A percentile compares a stretch with the other conserved stretches of the same genome.
Conservation (phyloP, 768 basidiomycete species). For the Galerina marginata region DNA sequence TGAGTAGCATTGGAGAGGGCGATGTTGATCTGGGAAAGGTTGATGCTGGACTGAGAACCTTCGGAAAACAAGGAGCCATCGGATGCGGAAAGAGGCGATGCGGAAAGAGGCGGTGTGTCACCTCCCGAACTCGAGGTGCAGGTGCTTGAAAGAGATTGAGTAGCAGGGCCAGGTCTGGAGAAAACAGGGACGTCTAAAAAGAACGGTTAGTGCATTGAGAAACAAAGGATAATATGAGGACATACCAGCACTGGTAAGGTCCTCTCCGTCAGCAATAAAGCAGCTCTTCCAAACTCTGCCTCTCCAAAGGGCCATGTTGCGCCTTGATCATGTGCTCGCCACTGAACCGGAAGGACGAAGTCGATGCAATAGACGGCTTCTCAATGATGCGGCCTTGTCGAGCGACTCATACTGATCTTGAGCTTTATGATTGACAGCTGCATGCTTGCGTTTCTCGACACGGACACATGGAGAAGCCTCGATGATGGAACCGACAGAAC, state of each 20-base stretch:
- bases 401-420: slow-evolving; percentile 43
- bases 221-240: slow-evolving; percentile 8
- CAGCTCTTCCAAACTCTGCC: slow-evolving; percentile 72
- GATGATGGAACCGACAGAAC: slow-evolving; percentile 68
- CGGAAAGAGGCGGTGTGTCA: slow-evolving; percentile 76
- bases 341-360: slow-evolving; percentile 66
- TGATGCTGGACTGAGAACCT: slow-evolving; percentile 80
- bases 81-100: no score
- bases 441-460: slow-evolving; percentile 66
- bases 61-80: slow-evolving; percentile 74
- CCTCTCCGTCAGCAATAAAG: slow-evolving; percentile 71
- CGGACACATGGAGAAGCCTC: slow-evolving; percentile 75
- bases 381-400: slow-evolving; percentile 57
- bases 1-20: slow-evolving; percentile 61
- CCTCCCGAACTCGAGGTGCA: slow-evolving; percentile 67
- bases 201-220: background rate
- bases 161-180: slow-evolving; percentile 55
- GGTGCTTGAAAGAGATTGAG: slow-evolving; percentile 70
- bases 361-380: slow-evolving; percentile 72
- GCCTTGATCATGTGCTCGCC: slow-evolving; percentile 72
- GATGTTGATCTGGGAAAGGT: slow-evolving; percentile 63
- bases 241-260: slow-evolving; percentile 58
- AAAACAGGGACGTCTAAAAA: slow-evolving; percentile 62
- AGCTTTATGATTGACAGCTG: slow-evolving; percentile 37
- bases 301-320: slow-evolving; percentile 62